Base-by-base conservation (phyloP, 148 eudicot species). In the Silene conica region DNA sequence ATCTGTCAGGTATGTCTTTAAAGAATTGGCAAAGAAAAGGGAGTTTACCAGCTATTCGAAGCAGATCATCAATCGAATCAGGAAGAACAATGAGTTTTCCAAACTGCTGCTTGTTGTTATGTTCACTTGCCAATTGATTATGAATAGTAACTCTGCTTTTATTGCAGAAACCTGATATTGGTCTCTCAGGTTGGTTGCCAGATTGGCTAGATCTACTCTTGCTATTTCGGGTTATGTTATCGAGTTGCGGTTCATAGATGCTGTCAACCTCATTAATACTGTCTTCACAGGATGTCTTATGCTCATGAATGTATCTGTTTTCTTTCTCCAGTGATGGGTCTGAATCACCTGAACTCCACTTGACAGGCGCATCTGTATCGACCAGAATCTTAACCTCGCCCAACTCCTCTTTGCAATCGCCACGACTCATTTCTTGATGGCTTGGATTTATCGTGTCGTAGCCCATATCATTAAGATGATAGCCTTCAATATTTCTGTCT, bases 81-180 rank as follows among this genome's bases (percentile, higher is more conserved):
- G 97, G 97, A 74, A 94, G 84, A 63, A 77, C 57, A 28, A 92
- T 85, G 68, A 92, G 75, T 82, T 90, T 94, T 59, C 80, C 78
- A 41, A 77, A 76, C 73, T 77, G 86, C 73, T 83, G 75, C 73
- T 65, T 58, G 26, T 65, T 58, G 26, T 21, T 25, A 59, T 63
- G 34, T 13, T 66, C 70, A 59, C 80, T 61, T 52, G 79, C 78
- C 60, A 46, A 74, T 80, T 82, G 81, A 84, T 73, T 67, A 77
- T 91, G 89, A 76, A 92, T 88, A 62, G 85, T 90, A 81, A 94
- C 89, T 84, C 96, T 41, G 16, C 50, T 84, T 77, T 75, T 87
- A 75, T 67, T 80, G 21, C 67, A 73, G 54, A 63, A 59, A 63
- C 69, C 31, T 57, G 16, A n/a, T 9, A 50, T 15, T 25, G 84